Evolutionary conservation across 208 protist species (phyloP), one percentile per base, ranked within the genome.

Genomic region (Vickermania spadyakhi): DNA sequence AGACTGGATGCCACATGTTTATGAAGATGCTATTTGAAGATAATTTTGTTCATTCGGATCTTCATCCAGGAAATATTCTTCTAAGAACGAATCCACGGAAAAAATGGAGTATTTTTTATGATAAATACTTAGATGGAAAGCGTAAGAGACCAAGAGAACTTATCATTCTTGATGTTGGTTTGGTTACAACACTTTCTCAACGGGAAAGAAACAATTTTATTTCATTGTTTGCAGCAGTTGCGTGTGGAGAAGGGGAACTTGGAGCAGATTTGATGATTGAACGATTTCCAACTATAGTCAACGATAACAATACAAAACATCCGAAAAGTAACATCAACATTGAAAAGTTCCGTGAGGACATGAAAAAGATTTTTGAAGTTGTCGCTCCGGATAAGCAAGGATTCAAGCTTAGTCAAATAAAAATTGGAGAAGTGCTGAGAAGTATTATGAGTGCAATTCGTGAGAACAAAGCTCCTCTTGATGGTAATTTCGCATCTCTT

Each of bases 21-120:
- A 64, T 98, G 5, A 96, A 96, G 64, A 98, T 98, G 94, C 76
- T 97, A 5, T 94, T 98, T 56, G 72, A 94, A 45, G 87, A 98
- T 73, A 97, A 97, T 64, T 96, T 97, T 76, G 77, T 96, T 27
- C 94, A 98, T 69, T 93, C 89, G 2, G 94, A 98, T 62, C 65
- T 98, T 30, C 94, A 98, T 57, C 92, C 92, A 3, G 94, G 94
- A 5, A 98, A 97, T 53, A 60, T 96, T 27, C 59, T 96, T 28
- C 63, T 96, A 26, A 69, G 79, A 14, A 77, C 65, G 25, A 88
- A 88, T 66, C 22, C 29, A 56, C 28, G 22, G 41, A 56, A 1
- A 57, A 60, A n/a, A 59, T 64, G 29, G 53, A 31, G 2, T n/a
- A n/a, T n/a, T n/a, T n/a, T n/a, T n/a, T n/a, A 41, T 29, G 2